A percentile compares a stretch with the other conserved stretches of the same genome.
Evolutionary conservation across 2,329 filamentous ascomycete species (phyloP).

Genomic region (Talaromyces albobiverticillius): DNA sequence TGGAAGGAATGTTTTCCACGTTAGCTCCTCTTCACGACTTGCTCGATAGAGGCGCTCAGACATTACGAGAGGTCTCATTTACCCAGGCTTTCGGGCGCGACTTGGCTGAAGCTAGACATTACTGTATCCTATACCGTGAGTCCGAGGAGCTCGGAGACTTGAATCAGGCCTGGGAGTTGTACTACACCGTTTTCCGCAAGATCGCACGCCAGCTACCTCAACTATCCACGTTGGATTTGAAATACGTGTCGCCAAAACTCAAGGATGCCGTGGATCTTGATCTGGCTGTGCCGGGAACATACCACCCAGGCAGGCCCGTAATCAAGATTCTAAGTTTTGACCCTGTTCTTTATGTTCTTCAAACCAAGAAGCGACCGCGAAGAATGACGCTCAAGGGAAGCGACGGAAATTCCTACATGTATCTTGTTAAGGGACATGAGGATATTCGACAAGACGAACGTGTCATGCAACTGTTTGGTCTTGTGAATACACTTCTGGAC

Average conservation of each 20-base stretch:
- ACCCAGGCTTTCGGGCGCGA: slow-evolving; percentile 96
- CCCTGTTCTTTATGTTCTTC: slow-evolving; percentile 84
- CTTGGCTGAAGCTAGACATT: slow-evolving; percentile 89
- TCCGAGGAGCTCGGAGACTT: slow-evolving; percentile 91
- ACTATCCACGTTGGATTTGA: slow-evolving; percentile 85
- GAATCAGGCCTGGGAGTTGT: slow-evolving; percentile 98
- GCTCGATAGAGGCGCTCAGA: slow-evolving; percentile 87
- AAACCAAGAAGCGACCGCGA: slow-evolving; percentile 91
- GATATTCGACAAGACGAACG: slow-evolving; percentile 98
- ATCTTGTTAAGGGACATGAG: slow-evolving; percentile 96
- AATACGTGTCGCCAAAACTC: slow-evolving; percentile 94
- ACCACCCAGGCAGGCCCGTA: slow-evolving; percentile 74
- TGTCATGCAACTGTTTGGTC: slow-evolving; percentile 98
- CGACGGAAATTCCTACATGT: slow-evolving; percentile 83
- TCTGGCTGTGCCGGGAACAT: slow-evolving; percentile 92
- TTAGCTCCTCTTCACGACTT: slow-evolving; percentile 88
- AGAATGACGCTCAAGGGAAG: slow-evolving; percentile 86
- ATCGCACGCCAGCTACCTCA: slow-evolving; percentile 92
- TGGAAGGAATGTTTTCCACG: slow-evolving; percentile 93
- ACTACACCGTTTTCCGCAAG: slow-evolving; percentile 96
- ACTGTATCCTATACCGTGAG: slow-evolving; percentile 87
- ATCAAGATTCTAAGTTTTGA: slow-evolving; percentile 89
- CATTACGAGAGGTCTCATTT: slow-evolving; percentile 92
- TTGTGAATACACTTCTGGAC: slow-evolving; percentile 91
- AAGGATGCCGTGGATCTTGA: slow-evolving; percentile 82